These are phyloP conservation scores for Dipteronia dyeriana DNA, from an alignment of 345 rosid species.

Conservation along the genomic window DNA sequence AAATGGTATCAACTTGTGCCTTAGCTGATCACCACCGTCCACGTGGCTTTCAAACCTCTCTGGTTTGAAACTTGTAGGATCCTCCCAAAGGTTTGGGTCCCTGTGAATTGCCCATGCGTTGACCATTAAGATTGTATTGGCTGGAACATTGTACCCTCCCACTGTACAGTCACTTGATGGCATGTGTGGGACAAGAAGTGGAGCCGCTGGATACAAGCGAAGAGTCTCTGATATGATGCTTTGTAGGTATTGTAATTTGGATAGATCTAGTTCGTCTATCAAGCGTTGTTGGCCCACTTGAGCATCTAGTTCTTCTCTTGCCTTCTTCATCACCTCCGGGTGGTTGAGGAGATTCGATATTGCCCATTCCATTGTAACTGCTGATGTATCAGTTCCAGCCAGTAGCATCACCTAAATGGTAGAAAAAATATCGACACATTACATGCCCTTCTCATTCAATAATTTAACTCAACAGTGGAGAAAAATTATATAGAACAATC, in stretches of 20 bases:
- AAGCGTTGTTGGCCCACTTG: slow-evolving; percentile 38
- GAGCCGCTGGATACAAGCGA: slow-evolving; percentile 42
- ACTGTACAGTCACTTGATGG: slow-evolving; percentile 43
- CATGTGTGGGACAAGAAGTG: slow-evolving; percentile 43
- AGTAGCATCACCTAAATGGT: slow-evolving; percentile 24
- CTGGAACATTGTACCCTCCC: slow-evolving; percentile 44
- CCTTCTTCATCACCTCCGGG: slow-evolving; percentile 38
- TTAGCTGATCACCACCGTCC: not conserved
- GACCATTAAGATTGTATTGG: slow-evolving; percentile 35
- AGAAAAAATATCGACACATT: too few species aligned
- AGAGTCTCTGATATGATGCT: slow-evolving; percentile 44
- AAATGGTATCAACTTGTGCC: slow-evolving; percentile 40
- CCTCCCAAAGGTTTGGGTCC: slow-evolving; percentile 41
- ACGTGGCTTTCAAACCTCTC: slow-evolving; percentile 38
- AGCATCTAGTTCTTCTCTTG: slow-evolving; percentile 34
- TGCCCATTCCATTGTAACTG: slow-evolving; percentile 63
- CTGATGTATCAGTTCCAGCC: slow-evolving; percentile 53
- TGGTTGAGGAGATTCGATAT: slow-evolving; percentile 42
- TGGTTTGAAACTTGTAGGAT: slow-evolving; percentile 47
- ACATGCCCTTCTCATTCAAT: not conserved
- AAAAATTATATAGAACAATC: too few species aligned
- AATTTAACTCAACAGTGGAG: too few species aligned
- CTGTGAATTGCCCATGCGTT: slow-evolving; percentile 52
- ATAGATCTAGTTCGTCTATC: slow-evolving; percentile 39
- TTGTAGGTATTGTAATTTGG: slow-evolving; percentile 38